Evolutionary conservation across 2,329 filamentous ascomycete species (phyloP).

Genomic region (Stemphylium vesicarium): DNA sequence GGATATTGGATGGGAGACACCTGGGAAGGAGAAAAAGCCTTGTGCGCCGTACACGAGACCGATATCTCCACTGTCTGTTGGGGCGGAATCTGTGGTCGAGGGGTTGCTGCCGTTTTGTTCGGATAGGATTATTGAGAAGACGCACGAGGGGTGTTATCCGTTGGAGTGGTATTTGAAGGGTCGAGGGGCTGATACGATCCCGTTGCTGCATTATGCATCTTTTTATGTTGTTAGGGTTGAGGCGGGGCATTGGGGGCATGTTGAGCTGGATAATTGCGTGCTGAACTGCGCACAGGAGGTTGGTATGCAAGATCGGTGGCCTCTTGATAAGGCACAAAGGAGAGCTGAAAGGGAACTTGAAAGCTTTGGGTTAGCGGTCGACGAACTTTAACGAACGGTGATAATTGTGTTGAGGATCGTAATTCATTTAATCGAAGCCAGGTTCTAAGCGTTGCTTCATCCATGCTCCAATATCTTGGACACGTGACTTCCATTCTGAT

Average conservation of each 20-base stretch:
- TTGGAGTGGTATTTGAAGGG: constrained; percentile 6
- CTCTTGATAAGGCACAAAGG: neutral
- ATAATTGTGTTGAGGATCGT: neutral
- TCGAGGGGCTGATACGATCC: neutral
- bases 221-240: constrained; percentile 1
- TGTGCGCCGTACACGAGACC: neutral
- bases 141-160: neutral
- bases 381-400: neutral
- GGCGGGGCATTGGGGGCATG: neutral
- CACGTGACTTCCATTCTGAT: constrained; percentile 9
- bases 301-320: neutral
- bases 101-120: constrained; percentile 12
- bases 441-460: constrained; percentile 32
- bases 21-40: neutral
- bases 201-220: neutral
- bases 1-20: neutral
- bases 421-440: neutral
- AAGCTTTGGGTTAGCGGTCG: neutral
- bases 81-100: constrained; percentile 11
- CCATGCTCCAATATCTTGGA: constrained; percentile 36
- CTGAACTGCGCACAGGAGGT: neutral
- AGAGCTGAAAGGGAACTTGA: neutral
- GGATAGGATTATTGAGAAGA: constrained; percentile 14
- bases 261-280: neutral
- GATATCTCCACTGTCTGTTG: constrained; percentile 12